Conservation (phyloP, 805 yeast species). For the Wickerhamiella lipophila region DNA sequence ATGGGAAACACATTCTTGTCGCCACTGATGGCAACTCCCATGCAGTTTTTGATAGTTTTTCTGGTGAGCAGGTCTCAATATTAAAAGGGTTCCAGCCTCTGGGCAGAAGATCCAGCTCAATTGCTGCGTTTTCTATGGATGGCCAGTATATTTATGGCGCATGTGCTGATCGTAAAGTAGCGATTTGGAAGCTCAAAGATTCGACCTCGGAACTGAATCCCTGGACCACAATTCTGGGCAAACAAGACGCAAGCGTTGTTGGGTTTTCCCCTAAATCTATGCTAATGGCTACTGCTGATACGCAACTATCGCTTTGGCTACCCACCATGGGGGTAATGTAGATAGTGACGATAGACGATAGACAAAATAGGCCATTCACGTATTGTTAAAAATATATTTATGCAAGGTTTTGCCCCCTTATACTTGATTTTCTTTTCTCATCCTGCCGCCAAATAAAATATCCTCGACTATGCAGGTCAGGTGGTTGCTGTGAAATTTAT, state of each 20-base stretch:
- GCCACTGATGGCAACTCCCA: conserved; percentile 46
- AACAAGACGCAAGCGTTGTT: conserved; percentile 17
- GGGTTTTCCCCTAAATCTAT: conserved; percentile 48
- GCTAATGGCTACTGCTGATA: conserved; percentile 54
- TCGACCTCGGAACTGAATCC: conserved; percentile 20
- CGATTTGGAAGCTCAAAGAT: conserved; percentile 39
- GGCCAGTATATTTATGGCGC: conserved; percentile 52
- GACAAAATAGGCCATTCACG: too few relatives aligned
- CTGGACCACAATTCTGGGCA: conserved; percentile 17
- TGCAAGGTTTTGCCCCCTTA: too few relatives aligned
- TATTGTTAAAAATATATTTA: too few relatives aligned
- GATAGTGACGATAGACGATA: too few relatives aligned
- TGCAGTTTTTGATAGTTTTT: conserved; percentile 50
- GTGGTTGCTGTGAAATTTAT: too few relatives aligned
- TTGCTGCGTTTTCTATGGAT: conserved; percentile 53
- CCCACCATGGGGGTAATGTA: conserved; percentile 11
- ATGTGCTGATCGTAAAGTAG: conserved; percentile 40
- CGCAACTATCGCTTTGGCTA: conserved; percentile 36
- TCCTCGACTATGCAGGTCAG: too few relatives aligned
- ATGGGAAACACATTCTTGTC: conserved; percentile 51
- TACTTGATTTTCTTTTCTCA: too few relatives aligned
- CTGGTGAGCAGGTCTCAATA: conserved; percentile 39
- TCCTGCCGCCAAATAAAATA: too few relatives aligned
- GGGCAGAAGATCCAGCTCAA: conserved; percentile 32
- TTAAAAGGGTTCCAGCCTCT: conserved; percentile 40